Conservation (phyloP, 495 filamentous ascomycete genomes). For the Amphirosellinia nigrospora region DNA sequence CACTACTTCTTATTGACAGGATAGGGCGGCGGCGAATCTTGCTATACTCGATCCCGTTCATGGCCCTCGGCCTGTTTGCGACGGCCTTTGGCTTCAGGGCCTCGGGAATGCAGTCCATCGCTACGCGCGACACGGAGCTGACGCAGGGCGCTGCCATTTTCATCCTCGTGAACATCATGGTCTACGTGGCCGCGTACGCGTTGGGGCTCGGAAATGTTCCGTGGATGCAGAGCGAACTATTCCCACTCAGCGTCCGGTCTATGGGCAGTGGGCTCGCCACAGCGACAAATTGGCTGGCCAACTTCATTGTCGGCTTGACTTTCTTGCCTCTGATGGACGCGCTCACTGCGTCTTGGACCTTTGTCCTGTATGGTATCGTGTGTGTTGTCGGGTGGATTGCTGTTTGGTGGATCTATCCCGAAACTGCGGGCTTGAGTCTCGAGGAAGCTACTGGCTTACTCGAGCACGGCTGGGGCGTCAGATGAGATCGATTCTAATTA, state of each 20-base stretch:
- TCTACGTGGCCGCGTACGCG: slow-evolving; percentile 88
- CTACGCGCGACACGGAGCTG: slow-evolving; percentile 26
- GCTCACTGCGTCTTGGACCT: slow-evolving; percentile 77
- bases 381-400: slow-evolving; percentile 70
- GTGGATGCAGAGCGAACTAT: slow-evolving; percentile 93
- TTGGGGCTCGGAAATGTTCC: slow-evolving; percentile 90
- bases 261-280: slow-evolving; percentile 84
- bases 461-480: slow-evolving; percentile 75
- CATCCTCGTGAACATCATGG: slow-evolving; percentile 72
- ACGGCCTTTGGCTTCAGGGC: slow-evolving; percentile 72
- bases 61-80: slow-evolving; percentile 72
- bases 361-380: slow-evolving; percentile 74
- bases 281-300: slow-evolving; percentile 86
- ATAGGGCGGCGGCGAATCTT: slow-evolving; percentile 82
- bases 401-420: slow-evolving; percentile 79
- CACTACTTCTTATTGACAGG: slow-evolving; percentile 78
- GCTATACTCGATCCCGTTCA: slow-evolving; percentile 83
- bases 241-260: slow-evolving; percentile 81
- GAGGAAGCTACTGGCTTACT: slow-evolving; percentile 81
- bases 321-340: slow-evolving; percentile 87
- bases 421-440: slow-evolving; percentile 79
- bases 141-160: slow-evolving; percentile 51
- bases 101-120: slow-evolving; percentile 36
- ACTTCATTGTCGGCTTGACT: slow-evolving; percentile 85
- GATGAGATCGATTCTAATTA: slow-evolving; percentile 30